These are phyloP conservation scores for Picea abies DNA, from an alignment of 83 land plant genomes.

Conservation along the genomic window DNA sequence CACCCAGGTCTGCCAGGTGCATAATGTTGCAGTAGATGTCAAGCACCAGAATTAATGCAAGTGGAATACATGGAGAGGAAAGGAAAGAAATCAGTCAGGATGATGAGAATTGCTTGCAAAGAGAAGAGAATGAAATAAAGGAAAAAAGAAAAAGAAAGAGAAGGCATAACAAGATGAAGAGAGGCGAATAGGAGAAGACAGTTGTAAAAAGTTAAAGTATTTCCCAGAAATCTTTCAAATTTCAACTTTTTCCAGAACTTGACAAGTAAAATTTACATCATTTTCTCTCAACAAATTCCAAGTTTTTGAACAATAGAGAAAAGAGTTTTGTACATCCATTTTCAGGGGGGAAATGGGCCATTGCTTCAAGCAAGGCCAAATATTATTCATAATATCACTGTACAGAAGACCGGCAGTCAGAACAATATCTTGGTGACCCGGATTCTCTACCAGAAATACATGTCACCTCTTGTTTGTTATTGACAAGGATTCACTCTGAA, in stretches of 20 bases:
- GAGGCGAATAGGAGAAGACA: background rate
- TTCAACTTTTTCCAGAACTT: too few species aligned
- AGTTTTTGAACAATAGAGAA: background rate
- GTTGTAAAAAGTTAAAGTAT: too few species aligned
- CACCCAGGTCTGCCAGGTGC: background rate
- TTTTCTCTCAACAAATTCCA: too few species aligned
- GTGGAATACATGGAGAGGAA: too few species aligned
- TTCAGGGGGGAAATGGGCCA: background rate
- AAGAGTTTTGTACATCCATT: background rate
- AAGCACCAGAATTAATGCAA: background rate
- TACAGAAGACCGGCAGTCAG: background rate
- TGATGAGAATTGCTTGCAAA: too few species aligned
- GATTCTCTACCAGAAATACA: constrained; percentile 11
- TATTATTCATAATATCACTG: background rate
- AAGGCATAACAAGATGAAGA: background rate
- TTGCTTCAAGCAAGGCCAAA: background rate
- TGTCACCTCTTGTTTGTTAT: background rate
- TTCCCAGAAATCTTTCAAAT: too few species aligned
- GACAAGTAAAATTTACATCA: too few species aligned
- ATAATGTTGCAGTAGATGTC: background rate
- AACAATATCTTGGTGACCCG: background rate
- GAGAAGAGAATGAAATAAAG: background rate
- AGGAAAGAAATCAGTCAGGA: too few species aligned
- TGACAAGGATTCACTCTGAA: background rate
- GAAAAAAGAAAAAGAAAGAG: background rate